Evolutionary conservation across 1,284 basidiomycete species (phyloP).

Genomic region (Chalciporus sp.): DNA sequence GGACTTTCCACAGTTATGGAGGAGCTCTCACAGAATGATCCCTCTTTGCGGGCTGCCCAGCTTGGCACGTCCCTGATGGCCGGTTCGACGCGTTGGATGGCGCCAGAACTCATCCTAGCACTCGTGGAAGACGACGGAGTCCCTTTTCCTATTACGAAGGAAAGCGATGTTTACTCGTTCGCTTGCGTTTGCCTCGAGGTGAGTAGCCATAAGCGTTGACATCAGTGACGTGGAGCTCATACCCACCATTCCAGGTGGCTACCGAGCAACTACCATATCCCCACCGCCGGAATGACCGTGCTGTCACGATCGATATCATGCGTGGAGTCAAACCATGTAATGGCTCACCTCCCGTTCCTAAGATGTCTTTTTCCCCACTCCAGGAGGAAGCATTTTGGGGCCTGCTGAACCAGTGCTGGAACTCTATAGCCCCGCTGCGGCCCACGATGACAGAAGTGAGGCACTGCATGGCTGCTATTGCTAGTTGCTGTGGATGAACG

Average conservation of each 20-base stretch:
- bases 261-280: conserved; percentile 54
- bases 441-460: conserved; percentile 33
- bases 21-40: conserved; percentile 44
- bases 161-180: conserved; percentile 60
- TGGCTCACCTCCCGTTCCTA: conserved; percentile 25
- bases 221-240: not conserved
- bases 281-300: conserved; percentile 51
- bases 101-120: conserved; percentile 54
- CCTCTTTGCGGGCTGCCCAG: conserved; percentile 25
- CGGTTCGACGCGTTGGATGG: conserved; percentile 51
- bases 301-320: conserved; percentile 56
- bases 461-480: conserved; percentile 15
- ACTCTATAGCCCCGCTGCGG: conserved; percentile 23
- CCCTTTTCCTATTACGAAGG: conserved; percentile 47
- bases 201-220: conserved; percentile 3
- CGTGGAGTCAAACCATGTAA: conserved; percentile 49
- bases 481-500: not conserved
- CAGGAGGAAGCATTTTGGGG: conserved; percentile 38
- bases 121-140: conserved; percentile 48
- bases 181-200: conserved; percentile 61
- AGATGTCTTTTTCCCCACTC: conserved; percentile 17
- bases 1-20: conserved; percentile 59
- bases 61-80: conserved; percentile 51
- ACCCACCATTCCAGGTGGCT: conserved; percentile 39
- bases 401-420: conserved; percentile 49